Conservation (phyloP, 1,284 basidiomycete species). For the Cerioporus squamosus region DNA sequence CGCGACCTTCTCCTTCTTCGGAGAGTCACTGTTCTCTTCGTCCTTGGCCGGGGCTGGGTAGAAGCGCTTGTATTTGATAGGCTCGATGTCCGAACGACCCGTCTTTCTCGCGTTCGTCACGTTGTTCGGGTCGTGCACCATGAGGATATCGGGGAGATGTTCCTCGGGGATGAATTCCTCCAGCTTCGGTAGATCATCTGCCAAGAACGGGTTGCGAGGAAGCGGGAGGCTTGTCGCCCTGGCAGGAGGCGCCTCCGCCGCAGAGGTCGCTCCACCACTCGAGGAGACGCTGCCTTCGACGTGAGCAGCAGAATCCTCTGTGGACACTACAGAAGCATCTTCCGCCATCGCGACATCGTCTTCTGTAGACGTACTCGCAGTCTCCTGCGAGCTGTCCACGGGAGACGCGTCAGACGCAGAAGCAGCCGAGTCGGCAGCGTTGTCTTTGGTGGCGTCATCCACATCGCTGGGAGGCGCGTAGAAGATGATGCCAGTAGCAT, state of each 20-base stretch:
- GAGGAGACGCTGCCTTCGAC: not conserved
- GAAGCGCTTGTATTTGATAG: constrained; percentile 30
- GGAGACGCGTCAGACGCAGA: no score
- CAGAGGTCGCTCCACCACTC: not conserved
- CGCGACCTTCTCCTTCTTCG: constrained; percentile 20
- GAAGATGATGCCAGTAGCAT: not conserved
- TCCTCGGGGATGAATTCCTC: constrained; percentile 38
- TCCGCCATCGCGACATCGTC: not conserved
- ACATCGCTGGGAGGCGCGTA: not conserved
- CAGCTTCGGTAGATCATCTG: constrained; percentile 29
- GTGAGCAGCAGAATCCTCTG: no score
- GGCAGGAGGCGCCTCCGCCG: not conserved
- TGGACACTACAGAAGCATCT: no score
- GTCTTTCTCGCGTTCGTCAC: constrained; percentile 3
- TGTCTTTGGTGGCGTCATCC: not conserved
- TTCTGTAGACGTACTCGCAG: no score
- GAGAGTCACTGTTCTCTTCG: not conserved
- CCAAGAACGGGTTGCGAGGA: constrained; percentile 6
- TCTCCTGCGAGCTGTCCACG: no score
- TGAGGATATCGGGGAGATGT: constrained; percentile 37
- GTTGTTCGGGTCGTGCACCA: constrained; percentile 34
- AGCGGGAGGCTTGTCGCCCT: not conserved
- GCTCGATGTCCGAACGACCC: not conserved
- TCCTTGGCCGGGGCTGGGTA: constrained; percentile 20
- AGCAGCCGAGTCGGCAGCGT: no score